Conservation (phyloP, 2,329 filamentous ascomycete genomes). For the Lachnellula cervina region DNA sequence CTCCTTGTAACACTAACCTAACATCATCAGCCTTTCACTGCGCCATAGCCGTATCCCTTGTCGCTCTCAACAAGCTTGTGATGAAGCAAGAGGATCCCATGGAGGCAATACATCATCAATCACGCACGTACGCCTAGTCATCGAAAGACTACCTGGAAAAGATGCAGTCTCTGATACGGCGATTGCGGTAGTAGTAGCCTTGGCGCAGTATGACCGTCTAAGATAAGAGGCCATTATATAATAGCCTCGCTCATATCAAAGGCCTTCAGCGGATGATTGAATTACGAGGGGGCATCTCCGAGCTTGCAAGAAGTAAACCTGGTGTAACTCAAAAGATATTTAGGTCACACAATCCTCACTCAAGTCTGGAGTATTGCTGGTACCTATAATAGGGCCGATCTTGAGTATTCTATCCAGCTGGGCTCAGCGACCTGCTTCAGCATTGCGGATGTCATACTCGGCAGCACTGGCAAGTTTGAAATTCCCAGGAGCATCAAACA, state of each 20-base stretch:
- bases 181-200: slow-evolving; percentile 27
- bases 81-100: slow-evolving; percentile 5
- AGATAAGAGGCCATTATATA: slow-evolving; percentile 20
- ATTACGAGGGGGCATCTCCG: slow-evolving; percentile 29
- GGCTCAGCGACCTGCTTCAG: slow-evolving; percentile 19
- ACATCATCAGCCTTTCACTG: slow-evolving; percentile 28
- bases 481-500: not conserved
- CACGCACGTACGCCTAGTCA: slow-evolving; percentile 27
- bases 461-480: not conserved
- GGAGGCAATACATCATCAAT: slow-evolving; percentile 25
- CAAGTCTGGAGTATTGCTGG: not conserved
- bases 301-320: slow-evolving; percentile 14
- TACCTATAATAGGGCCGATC: slow-evolving; percentile 18
- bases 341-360: slow-evolving; percentile 3
- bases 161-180: slow-evolving; percentile 27
- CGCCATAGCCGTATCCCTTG: slow-evolving; percentile 23
- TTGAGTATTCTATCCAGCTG: slow-evolving; percentile 24
- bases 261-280: slow-evolving; percentile 30
- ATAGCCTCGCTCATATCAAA: slow-evolving; percentile 29
- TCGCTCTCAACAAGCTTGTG: slow-evolving; percentile 10
- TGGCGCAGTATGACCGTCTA: slow-evolving; percentile 27
- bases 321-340: slow-evolving; percentile 23
- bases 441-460: slow-evolving; percentile 1
- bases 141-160: slow-evolving; percentile 25
- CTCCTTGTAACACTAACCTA: not conserved